These are phyloP conservation scores for Physaria fendleri DNA, from an alignment of 345 rosid genomes.

Conservation along the genomic window DNA sequence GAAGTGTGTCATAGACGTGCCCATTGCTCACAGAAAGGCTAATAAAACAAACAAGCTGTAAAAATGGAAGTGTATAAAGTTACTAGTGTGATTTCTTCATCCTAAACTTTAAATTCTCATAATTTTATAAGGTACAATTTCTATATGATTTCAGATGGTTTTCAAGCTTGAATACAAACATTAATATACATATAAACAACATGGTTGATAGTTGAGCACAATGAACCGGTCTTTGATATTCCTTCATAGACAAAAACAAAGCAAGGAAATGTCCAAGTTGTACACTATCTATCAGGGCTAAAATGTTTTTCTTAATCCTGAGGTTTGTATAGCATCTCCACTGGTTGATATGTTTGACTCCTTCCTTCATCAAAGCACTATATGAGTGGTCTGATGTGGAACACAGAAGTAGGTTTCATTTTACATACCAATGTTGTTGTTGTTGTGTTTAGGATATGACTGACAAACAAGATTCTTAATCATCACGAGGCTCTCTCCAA, in stretches of 20 bases:
- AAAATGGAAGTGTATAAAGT: neutral
- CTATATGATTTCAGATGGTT: neutral
- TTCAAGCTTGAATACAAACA: neutral
- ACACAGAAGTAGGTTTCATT: neutral
- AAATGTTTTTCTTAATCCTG: neutral
- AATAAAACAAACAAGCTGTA: no score
- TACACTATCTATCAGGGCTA: neutral
- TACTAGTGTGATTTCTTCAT: neutral
- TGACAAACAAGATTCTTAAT: constrained; percentile 5
- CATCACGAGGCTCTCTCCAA: constrained; percentile 60
- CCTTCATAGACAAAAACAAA: neutral
- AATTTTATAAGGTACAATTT: neutral
- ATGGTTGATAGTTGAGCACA: neutral
- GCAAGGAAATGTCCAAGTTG: neutral
- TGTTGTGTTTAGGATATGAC: neutral
- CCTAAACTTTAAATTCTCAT: neutral
- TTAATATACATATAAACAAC: neutral
- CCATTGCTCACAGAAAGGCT: neutral
- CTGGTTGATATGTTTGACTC: neutral
- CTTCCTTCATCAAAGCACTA: neutral
- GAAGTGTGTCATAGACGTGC: neutral
- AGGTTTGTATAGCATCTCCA: neutral
- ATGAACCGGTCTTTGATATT: neutral
- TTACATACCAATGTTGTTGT: neutral
- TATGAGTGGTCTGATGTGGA: neutral